Evolutionary conservation across 345 rosid species (phyloP).

Genomic region (Fremontodendron californicum): DNA sequence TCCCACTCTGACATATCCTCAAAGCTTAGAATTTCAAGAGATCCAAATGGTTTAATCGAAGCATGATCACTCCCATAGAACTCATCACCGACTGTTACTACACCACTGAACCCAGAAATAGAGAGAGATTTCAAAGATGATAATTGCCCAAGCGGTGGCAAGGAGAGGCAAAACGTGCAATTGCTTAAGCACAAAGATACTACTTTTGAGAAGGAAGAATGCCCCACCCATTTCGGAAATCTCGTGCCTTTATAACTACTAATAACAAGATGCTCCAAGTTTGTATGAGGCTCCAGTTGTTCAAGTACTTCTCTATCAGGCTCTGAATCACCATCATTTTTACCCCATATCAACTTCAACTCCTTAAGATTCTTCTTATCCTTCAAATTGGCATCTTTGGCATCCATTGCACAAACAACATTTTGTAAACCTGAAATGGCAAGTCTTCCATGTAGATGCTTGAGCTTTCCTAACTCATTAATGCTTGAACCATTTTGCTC

Average conservation of each 20-base stretch:
- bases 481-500: slow-evolving; percentile 26
- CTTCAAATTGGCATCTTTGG: background rate
- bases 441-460: slow-evolving; percentile 31
- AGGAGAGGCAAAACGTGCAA: background rate
- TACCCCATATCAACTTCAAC: background rate
- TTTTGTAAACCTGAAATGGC: slow-evolving; percentile 36
- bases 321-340: background rate
- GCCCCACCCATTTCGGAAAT: slow-evolving; percentile 10
- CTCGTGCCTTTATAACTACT: background rate
- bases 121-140: slow-evolving; percentile 6
- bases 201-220: background rate
- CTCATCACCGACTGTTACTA: background rate
- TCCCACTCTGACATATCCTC: background rate
- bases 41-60: background rate
- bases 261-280: slow-evolving; percentile 1
- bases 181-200: background rate
- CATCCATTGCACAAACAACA: background rate
- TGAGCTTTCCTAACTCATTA: slow-evolving; percentile 31
- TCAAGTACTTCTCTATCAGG: slow-evolving; percentile 1
- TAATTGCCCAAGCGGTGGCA: slow-evolving; percentile 9
- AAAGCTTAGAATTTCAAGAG: background rate
- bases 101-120: background rate
- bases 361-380: background rate
- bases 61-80: background rate
- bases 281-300: slow-evolving; percentile 6